Conservation (phyloP, 2,329 filamentous ascomycete species). For the Penicillium sumatraense region DNA sequence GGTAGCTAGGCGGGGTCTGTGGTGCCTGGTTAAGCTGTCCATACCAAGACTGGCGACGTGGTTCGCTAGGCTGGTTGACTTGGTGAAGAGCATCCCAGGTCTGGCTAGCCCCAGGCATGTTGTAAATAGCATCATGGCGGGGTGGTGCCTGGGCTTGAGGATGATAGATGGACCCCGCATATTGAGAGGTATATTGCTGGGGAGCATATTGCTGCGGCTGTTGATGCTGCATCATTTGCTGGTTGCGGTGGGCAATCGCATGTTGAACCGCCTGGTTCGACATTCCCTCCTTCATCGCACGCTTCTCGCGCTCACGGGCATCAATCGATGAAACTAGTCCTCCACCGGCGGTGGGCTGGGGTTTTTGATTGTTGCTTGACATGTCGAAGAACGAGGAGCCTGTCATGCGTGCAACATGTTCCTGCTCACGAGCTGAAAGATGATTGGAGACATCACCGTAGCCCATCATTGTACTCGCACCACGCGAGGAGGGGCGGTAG, state of each 20-base stretch:
- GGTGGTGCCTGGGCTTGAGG: slow-evolving; percentile 17
- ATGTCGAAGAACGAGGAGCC: slow-evolving; percentile 76
- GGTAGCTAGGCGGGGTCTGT: slow-evolving; percentile 30
- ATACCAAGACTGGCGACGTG: slow-evolving; percentile 40
- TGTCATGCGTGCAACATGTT: slow-evolving; percentile 82
- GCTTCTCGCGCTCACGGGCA: slow-evolving; percentile 76
- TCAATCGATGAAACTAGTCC: slow-evolving; percentile 81
- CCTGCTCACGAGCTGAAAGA: slow-evolving; percentile 85
- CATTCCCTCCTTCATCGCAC: slow-evolving; percentile 69
- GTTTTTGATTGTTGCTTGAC: slow-evolving; percentile 57
- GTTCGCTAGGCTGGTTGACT: slow-evolving; percentile 34
- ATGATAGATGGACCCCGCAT: slow-evolving; percentile 21
- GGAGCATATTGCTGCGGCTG: slow-evolving; percentile 37
- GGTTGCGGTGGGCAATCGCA: slow-evolving; percentile 71
- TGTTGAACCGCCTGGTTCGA: slow-evolving; percentile 74
- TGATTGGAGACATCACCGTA: slow-evolving; percentile 59
- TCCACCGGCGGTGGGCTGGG: slow-evolving; percentile 51
- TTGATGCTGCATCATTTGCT: slow-evolving; percentile 53
- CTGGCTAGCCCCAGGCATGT: slow-evolving; percentile 39
- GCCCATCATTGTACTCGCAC: slow-evolving; percentile 57
- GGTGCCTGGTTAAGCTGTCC: slow-evolving; percentile 33
- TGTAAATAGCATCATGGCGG: slow-evolving; percentile 39
- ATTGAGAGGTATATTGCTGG: slow-evolving; percentile 26
- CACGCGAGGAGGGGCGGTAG: slow-evolving; percentile 57
- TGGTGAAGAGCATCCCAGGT: slow-evolving; percentile 44